phyloP scores from a whole-genome alignment of 2,329 filamentous ascomycete genomes.

The Neonectria magnoliae region DNA sequence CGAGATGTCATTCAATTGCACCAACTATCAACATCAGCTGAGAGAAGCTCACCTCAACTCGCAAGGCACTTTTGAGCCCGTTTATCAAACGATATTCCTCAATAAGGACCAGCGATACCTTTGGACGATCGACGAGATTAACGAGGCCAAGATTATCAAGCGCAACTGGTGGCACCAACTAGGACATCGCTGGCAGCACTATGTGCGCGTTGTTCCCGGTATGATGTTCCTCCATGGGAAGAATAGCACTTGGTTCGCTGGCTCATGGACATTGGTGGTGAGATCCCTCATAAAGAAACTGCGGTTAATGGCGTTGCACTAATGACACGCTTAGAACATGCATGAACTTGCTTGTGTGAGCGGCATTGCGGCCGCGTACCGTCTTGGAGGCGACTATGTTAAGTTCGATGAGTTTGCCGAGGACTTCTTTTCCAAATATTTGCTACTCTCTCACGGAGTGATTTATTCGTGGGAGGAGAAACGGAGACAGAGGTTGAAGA shows the following conservation, averaged over 20 bases:
- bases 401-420: conserved; percentile 66
- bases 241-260: conserved; percentile 70
- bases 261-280: conserved; percentile 75
- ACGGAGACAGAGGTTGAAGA: conserved; percentile 31
- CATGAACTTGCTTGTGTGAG: conserved; percentile 77
- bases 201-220: conserved; percentile 72
- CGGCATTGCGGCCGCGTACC: conserved; percentile 76
- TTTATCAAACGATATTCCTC: conserved; percentile 77
- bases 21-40: conserved; percentile 80
- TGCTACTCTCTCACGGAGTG: conserved; percentile 57
- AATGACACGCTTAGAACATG: conserved; percentile 59
- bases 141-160: conserved; percentile 67
- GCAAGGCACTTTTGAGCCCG: conserved; percentile 59
- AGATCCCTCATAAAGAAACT: conserved; percentile 32
- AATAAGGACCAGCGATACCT: conserved; percentile 65
- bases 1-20: conserved; percentile 79
- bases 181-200: conserved; percentile 72
- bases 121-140: conserved; percentile 69
- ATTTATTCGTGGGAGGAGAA: conserved; percentile 50
- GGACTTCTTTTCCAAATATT: conserved; percentile 59
- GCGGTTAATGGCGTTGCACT: background rate
- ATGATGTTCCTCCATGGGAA: conserved; percentile 78
- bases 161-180: conserved; percentile 76
- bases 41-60: conserved; percentile 49
- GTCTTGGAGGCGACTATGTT: conserved; percentile 71